Conservation (phyloP, 345 rosid genomes). For the Corchorus olitorius region DNA sequence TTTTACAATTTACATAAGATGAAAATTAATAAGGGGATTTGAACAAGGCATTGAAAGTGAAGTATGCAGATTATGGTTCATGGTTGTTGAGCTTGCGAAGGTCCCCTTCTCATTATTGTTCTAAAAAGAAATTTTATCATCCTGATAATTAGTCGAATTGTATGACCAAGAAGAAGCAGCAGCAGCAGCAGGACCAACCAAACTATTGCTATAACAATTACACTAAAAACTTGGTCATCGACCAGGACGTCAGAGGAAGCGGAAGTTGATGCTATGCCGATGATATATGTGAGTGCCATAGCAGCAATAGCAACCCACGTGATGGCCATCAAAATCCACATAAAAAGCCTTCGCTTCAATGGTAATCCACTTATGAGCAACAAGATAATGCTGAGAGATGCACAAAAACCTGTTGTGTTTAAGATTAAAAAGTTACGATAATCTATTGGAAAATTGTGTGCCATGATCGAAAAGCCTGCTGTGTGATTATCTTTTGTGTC, state of each 20-base stretch:
- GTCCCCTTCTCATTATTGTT: background rate
- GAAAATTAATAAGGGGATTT: too few relatives aligned
- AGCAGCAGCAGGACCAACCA: background rate
- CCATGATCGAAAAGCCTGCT: background rate
- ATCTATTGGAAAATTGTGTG: background rate
- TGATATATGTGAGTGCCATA: background rate
- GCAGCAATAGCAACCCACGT: slow-evolving; percentile 30
- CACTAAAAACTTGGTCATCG: too few relatives aligned
- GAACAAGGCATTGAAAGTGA: too few relatives aligned
- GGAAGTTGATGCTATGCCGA: too few relatives aligned
- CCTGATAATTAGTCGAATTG: background rate
- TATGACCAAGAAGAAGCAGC: background rate
- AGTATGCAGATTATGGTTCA: too few relatives aligned
- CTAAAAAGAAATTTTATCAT: background rate
- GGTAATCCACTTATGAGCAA: slow-evolving; percentile 36
- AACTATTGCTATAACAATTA: too few relatives aligned
- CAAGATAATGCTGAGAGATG: slow-evolving; percentile 32
- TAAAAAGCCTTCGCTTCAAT: slow-evolving; percentile 15
- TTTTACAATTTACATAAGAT: background rate
- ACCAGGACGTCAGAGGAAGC: too few relatives aligned
- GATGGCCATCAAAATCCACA: slow-evolving; percentile 35
- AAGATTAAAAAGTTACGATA: slow-evolving; percentile 13
- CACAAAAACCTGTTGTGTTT: slow-evolving; percentile 23
- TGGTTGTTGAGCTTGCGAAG: background rate
- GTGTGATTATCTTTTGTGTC: background rate